Evolutionary conservation across 257 asterid species (phyloP).

Genomic region (Fraxinus cuspidata): DNA sequence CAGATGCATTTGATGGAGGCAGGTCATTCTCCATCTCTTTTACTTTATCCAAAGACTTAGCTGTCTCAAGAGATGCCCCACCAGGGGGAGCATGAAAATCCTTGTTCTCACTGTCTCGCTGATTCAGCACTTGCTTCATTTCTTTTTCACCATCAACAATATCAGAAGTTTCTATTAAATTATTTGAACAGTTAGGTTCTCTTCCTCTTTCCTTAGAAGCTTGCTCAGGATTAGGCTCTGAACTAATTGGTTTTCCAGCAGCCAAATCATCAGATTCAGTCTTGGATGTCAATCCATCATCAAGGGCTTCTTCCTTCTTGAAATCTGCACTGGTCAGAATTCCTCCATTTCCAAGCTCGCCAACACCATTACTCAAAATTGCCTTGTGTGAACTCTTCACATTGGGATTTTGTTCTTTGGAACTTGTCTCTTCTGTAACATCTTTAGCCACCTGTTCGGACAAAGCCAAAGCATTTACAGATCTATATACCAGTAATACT

Average conservation of each 20-base stretch:
- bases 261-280: constrained; percentile 46
- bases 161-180: constrained; percentile 44
- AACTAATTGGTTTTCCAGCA: constrained; percentile 33
- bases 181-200: constrained; percentile 31
- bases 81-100: constrained; percentile 43
- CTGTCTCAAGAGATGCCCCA: constrained; percentile 43
- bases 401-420: constrained; percentile 37
- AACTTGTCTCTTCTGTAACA: constrained; percentile 41
- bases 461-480: constrained; percentile 16
- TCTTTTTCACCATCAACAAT: constrained; percentile 39
- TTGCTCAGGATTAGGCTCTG: constrained; percentile 43
- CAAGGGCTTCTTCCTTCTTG: constrained; percentile 32
- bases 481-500: constrained; percentile 9
- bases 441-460: constrained; percentile 40
- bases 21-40: constrained; percentile 38
- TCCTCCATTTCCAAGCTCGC: constrained; percentile 41
- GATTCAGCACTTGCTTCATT: constrained; percentile 42
- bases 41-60: constrained; percentile 41
- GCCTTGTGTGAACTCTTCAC: constrained; percentile 45
- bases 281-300: constrained; percentile 44
- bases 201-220: constrained; percentile 30
- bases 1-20: constrained; percentile 50
- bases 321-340: constrained; percentile 35
- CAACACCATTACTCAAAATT: constrained; percentile 49
- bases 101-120: constrained; percentile 32